Percentiles rank a stretch among this genome's conserved stretches.
Evolutionary conservation across 805 yeast species (phyloP).

Genomic region (Candida manassasensis): DNA sequence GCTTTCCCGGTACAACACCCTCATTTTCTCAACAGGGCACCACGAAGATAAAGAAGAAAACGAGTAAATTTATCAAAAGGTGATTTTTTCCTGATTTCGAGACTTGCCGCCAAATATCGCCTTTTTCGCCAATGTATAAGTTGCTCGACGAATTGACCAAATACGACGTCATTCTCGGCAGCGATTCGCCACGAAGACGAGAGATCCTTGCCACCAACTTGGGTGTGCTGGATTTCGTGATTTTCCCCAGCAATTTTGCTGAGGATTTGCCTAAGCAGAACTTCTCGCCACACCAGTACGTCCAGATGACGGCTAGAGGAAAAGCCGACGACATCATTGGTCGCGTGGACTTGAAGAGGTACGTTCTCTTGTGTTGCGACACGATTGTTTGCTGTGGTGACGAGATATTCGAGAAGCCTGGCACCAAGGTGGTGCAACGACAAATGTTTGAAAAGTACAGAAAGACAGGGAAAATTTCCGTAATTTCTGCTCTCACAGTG

Average conservation of each 20-base stretch:
- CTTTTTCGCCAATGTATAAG: constrained; percentile 1
- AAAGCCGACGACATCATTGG: constrained; percentile 64
- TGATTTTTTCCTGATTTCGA: too few species aligned
- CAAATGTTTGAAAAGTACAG: constrained; percentile 25
- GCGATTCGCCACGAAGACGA: constrained; percentile 76
- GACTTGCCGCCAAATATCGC: neutral
- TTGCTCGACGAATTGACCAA: constrained; percentile 7
- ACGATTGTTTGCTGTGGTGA: constrained; percentile 64
- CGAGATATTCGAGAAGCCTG: constrained; percentile 75
- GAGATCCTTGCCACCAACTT: constrained; percentile 60
- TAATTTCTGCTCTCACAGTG: constrained; percentile 32
- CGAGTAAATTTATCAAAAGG: too few species aligned
- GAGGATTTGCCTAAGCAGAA: constrained; percentile 64
- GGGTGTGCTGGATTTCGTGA: constrained; percentile 42
- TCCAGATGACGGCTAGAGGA: constrained; percentile 58
- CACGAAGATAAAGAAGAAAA: too few species aligned
- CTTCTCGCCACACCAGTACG: constrained; percentile 52
- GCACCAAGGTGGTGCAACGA: constrained; percentile 21
- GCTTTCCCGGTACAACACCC: constrained; percentile 25
- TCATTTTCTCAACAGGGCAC: constrained; percentile 16
- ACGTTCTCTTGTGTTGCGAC: constrained; percentile 62
- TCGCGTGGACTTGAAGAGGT: constrained; percentile 24
- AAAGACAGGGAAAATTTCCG: constrained; percentile 17
- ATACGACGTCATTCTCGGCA: constrained; percentile 59
- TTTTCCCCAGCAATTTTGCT: constrained; percentile 64